Percentiles rank a stretch among this genome's conserved stretches.
Evolutionary conservation across 2,329 filamentous ascomycete species (phyloP).

Genomic region (Colletotrichum australisinense): DNA sequence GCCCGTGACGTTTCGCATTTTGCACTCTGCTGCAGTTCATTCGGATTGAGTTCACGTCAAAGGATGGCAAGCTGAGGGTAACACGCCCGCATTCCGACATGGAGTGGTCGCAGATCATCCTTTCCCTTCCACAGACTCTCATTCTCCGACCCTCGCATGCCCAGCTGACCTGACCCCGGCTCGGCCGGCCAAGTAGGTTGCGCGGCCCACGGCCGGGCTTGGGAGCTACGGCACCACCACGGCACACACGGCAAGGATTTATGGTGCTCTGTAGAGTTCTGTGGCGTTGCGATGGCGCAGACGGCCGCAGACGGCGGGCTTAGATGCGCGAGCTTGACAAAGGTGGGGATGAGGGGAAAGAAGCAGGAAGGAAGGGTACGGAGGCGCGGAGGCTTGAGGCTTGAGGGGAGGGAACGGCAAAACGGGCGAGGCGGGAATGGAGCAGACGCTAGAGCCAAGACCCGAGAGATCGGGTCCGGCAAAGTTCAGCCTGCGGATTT

Average conservation of each 20-base stretch:
- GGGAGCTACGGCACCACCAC: neutral
- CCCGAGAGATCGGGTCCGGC: slow-evolving; percentile 9
- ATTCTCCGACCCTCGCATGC: neutral
- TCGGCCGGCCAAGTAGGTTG: neutral
- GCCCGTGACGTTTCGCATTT: neutral
- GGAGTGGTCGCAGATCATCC: neutral
- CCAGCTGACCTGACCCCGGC: neutral
- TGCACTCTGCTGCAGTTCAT: neutral
- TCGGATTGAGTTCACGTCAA: too few relatives aligned
- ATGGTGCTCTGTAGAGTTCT: neutral
- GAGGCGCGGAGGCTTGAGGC: too few relatives aligned
- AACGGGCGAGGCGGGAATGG: neutral
- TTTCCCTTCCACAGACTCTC: neutral
- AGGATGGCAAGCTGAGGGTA: neutral
- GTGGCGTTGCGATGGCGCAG: neutral
- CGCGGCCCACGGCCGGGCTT: neutral
- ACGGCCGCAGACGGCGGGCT: neutral
- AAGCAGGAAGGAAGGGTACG: too few relatives aligned
- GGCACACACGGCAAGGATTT: neutral
- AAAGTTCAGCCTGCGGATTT: neutral
- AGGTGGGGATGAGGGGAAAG: neutral
- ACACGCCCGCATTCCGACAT: neutral
- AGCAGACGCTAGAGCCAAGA: slow-evolving; percentile 15
- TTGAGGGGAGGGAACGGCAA: neutral
- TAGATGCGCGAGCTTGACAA: neutral